Evolutionary conservation across 768 basidiomycete genomes (phyloP), one percentile per base, ranked within the genome.

Genomic region (Ramaria sp.): DNA sequence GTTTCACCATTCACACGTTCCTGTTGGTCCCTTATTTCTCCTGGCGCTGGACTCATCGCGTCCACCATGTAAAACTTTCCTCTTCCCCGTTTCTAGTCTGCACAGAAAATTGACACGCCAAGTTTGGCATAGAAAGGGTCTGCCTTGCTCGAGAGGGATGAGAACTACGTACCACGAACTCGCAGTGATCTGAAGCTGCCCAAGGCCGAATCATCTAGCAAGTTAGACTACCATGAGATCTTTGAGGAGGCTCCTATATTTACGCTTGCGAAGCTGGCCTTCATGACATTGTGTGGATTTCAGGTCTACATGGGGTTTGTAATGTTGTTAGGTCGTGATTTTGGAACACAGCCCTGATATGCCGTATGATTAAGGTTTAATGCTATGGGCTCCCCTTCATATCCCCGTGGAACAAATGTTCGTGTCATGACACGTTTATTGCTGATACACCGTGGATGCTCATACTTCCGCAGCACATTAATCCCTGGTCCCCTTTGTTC

Each of bases 201-300:
- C 13, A 58, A 62, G 20, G 53, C 58, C 48, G 55, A 64, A 50
- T 58, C 56, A 24, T 60, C 63, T 12, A 51, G 44, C 4, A 59
- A 54, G 6, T 59, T 62, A 6, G 65, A 66, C 57, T 67, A 67
- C 48, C 58, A 59, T 22, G 66, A 67, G 44, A 57, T 67, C 7
- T 60, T 67, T 27, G 66, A 67, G 48, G 66, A 67, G 56, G 64
- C 66, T 41, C 66, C 66, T 15, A 48, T 64, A 9, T 61, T 60
- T 52, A 66, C 65, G 34, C 53, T 63, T 25, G 58, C 47, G 22
- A 57, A 62, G 20, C 55, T 67, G 57, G 39, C 65, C 10, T 56
- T 67, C 10, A 67, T 67, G 66, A 63, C 64, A 48, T 57, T 49
- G 30, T 37, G 37, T 38, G 39, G 41, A 4, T 54, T 20, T 15